phyloP scores from a whole-genome alignment of 2,329 filamentous ascomycete genomes.

The Fusarium longipes region DNA sequence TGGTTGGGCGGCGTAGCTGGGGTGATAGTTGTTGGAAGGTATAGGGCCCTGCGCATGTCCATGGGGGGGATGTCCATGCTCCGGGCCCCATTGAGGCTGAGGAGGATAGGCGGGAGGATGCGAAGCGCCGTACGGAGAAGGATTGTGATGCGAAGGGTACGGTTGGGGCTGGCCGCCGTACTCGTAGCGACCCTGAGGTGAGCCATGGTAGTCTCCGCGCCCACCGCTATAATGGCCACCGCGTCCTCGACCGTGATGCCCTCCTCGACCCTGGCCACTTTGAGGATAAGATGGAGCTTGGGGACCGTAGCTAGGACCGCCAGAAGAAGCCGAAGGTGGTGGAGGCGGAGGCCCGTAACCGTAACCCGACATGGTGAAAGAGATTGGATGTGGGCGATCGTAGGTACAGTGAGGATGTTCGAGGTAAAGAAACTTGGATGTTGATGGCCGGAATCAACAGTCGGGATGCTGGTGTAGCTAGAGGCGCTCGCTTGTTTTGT shows the following conservation, averaged over 20 bases:
- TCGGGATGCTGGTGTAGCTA: neutral
- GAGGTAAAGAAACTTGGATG: neutral
- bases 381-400: neutral
- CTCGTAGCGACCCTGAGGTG: conserved; percentile 55
- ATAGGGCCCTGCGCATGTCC: conserved; percentile 61
- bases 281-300: conserved; percentile 54
- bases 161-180: conserved; percentile 58
- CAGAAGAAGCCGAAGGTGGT: conserved; percentile 54
- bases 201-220: conserved; percentile 56
- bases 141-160: conserved; percentile 49
- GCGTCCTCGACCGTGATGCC: conserved; percentile 53
- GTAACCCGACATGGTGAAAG: conserved; percentile 60
- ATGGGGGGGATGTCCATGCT: conserved; percentile 56
- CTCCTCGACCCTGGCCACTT: conserved; percentile 53
- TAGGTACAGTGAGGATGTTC: neutral
- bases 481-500: neutral
- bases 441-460: neutral
- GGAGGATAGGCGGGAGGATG: conserved; percentile 53
- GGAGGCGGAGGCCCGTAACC: conserved; percentile 66
- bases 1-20: conserved; percentile 67
- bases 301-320: conserved; percentile 54
- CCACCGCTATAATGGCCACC: conserved; percentile 54
- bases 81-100: conserved; percentile 57
- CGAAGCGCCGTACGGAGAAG: conserved; percentile 48
- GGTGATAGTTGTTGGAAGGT: conserved; percentile 66